phyloP scores from a whole-genome alignment of 2,329 filamentous ascomycete species.

The Fusarium decemcellulare region DNA sequence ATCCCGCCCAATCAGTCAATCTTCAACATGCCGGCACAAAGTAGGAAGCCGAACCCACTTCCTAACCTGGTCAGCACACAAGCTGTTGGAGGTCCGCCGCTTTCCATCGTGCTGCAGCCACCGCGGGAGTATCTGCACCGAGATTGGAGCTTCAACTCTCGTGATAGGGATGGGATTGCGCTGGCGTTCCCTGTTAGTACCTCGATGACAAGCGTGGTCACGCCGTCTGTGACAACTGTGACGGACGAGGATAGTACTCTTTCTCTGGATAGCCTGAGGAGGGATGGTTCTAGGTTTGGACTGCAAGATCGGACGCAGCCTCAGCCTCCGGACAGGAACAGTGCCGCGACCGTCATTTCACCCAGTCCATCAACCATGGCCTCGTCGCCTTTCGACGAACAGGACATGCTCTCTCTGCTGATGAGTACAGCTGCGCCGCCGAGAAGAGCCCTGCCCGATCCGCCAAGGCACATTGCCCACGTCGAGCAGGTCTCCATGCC shows the following conservation, averaged over 20 bases:
- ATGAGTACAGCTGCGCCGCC: conserved; percentile 40
- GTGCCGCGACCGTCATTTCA: conserved; percentile 5
- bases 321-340: conserved; percentile 27
- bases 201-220: conserved; percentile 45
- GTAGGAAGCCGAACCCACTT: conserved; percentile 19
- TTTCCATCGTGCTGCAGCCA: conserved; percentile 38
- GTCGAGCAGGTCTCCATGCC: conserved; percentile 48
- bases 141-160: conserved; percentile 24
- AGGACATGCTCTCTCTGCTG: conserved; percentile 52
- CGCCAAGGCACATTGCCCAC: conserved; percentile 46
- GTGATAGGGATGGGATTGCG: conserved; percentile 31
- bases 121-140: conserved; percentile 31
- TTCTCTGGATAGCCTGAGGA: conserved; percentile 8
- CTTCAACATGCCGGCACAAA: conserved; percentile 22
- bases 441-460: conserved; percentile 48
- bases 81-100: conserved; percentile 36
- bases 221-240: conserved; percentile 42
- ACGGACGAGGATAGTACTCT: conserved; percentile 35
- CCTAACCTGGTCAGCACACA: conserved; percentile 44
- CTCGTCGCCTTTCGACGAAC: conserved; percentile 52
- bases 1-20: conserved; percentile 22
- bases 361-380: conserved; percentile 42
- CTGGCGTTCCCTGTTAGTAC: conserved; percentile 42
- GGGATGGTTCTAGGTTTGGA: conserved; percentile 30
- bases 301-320: conserved; percentile 17